Evolutionary conservation across 176 grass and related monocot species (phyloP), one percentile per base, ranked within the genome.

Genomic region (Rhynchospora breviuscula): DNA sequence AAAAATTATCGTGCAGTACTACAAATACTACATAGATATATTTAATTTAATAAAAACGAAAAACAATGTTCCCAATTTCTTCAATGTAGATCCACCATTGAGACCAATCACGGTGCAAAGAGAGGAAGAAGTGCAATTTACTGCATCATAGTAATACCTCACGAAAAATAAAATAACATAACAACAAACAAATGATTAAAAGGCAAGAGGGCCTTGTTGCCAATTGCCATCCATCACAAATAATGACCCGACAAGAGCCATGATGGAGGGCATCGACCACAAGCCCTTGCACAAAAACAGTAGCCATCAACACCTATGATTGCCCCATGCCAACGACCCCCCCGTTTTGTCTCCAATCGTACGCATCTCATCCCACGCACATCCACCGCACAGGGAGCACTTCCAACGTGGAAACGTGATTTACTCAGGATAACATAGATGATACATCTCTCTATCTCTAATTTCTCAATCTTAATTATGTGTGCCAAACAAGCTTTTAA

Each of bases 221-320:
- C 35, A 40, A 40, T 40, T 40, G 35, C 35, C 35, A 79, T 80
- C 78, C 58, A 81, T 81, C 58, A 22, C 6, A 58, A 63, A 81
- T 81, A 45, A 81, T 81, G n/a, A 61, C 0, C 58, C 78, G 78
- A 81, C 78, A 81, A 81, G 23, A 47, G 56, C 33, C 17, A 62
- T 81, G 48, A 61, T 81, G 18, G 51, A 33, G 48, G 11, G 75
- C 46, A 66, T 33, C 63, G 48, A 63, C 58, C 51, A 62, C 29
- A 63, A 44, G 35, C 13, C 23, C 78, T 46, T 43, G 35, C 51
- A 56, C 11, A 18, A 68, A 40, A 71, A 84, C 60, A 70, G 81
- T 72, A 56, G 44, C 81, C 51, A 84, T 84, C 46, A 84, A 23
- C 81, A 59, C 63, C 46, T 72, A 72, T 84, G 81, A 84, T 84